Evolutionary conservation across 257 asterid species (phyloP).

Genomic region (Nicotiana noctiflora): DNA sequence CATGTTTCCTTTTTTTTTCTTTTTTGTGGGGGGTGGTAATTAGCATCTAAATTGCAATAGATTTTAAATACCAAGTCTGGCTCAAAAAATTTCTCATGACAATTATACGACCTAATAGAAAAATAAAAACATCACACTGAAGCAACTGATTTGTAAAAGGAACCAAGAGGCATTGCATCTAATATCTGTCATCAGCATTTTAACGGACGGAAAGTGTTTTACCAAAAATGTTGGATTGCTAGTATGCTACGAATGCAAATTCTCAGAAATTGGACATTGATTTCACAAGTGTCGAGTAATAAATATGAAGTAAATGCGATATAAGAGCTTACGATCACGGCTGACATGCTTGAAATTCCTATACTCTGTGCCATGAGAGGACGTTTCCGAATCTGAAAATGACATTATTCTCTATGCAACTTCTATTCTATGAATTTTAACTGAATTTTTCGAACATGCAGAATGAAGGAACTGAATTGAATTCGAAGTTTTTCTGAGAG

Average conservation of each 20-base stretch:
- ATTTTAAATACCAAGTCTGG: background rate
- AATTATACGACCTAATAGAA: background rate
- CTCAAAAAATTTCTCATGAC: too few species aligned
- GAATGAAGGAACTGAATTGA: conserved; percentile 4
- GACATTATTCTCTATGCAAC: conserved; percentile 39
- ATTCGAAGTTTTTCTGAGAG: background rate
- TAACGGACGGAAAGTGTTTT: too few species aligned
- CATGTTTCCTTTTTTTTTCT: too few species aligned
- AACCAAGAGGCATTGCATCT: background rate
- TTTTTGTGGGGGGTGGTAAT: too few species aligned
- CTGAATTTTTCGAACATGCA: background rate
- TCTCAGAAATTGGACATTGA: background rate
- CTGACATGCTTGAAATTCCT: conserved; percentile 75
- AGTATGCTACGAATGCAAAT: background rate
- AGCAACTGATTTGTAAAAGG: background rate
- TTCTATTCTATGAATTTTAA: background rate
- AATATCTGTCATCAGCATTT: too few species aligned
- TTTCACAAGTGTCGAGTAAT: background rate
- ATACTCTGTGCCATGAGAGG: conserved; percentile 81
- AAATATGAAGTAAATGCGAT: background rate
- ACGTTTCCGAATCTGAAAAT: conserved; percentile 72
- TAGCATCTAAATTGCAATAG: background rate
- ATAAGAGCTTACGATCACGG: conserved; percentile 66
- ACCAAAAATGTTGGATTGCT: background rate
- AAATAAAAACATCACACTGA: background rate